Evolutionary conservation across 441 rosid species (phyloP).

Genomic region (Heliophila coronopifolia): DNA sequence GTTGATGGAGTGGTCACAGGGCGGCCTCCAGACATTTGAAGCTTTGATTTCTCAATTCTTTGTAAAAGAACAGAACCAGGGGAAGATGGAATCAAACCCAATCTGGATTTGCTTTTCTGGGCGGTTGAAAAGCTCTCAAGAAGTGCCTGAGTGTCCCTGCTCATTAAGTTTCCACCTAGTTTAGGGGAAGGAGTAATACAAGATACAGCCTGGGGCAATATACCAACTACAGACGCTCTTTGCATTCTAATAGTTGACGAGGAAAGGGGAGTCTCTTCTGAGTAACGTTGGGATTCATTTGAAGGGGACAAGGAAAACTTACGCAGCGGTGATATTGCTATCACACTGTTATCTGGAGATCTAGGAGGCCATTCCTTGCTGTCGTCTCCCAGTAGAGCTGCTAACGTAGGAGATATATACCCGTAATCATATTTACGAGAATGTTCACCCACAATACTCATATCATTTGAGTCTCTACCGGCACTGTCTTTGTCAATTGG

Average conservation of each 20-base stretch:
- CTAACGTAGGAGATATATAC: conserved; percentile 61
- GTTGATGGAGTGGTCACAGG: conserved; percentile 33
- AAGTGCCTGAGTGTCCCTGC: conserved; percentile 38
- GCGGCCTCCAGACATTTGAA: conserved; percentile 34
- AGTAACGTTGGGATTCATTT: conserved; percentile 23
- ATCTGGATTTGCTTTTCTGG: conserved; percentile 42
- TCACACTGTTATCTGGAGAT: conserved; percentile 24
- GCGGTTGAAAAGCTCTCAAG: conserved; percentile 37
- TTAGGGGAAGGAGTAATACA: conserved; percentile 61
- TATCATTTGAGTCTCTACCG: conserved; percentile 69
- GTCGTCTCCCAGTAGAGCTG: conserved; percentile 59
- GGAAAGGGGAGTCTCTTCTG: conserved; percentile 35
- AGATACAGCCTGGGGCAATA: conserved; percentile 28
- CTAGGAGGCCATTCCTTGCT: conserved; percentile 32
- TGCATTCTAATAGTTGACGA: conserved; percentile 35
- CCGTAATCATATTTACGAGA: conserved; percentile 55
- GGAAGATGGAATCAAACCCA: conserved; percentile 42
- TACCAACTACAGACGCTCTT: conserved; percentile 33
- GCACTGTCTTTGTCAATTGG: conserved; percentile 39
- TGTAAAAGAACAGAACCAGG: conserved; percentile 39
- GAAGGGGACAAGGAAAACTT: conserved; percentile 20
- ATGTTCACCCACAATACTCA: conserved; percentile 78
- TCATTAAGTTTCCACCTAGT: conserved; percentile 37
- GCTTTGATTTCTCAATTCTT: conserved; percentile 48
- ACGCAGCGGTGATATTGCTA: conserved; percentile 23